Base-by-base conservation (phyloP, 768 basidiomycete genomes). In the Amylocystis lapponica region DNA sequence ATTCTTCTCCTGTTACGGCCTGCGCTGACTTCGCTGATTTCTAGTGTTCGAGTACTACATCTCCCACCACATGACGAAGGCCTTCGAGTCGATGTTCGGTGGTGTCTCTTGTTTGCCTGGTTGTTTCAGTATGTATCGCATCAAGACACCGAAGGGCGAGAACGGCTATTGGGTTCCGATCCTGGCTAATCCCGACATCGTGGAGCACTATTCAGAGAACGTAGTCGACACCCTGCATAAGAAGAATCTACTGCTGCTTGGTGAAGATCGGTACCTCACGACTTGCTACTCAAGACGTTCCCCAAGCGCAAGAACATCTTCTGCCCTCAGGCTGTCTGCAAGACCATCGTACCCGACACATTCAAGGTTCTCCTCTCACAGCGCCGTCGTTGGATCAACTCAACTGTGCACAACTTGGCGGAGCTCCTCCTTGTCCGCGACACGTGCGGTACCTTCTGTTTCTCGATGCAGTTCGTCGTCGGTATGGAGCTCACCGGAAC, bases 11-110 rank as follows among this genome's bases (percentile, higher is more conserved):
- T n/a, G n/a, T n/a, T n/a, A n/a, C n/a, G n/a, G n/a, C n/a, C n/a
- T n/a, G n/a, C n/a, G n/a, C n/a, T n/a, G n/a, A n/a, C n/a, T n/a
- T n/a, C n/a, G n/a, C n/a, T n/a, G n/a, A n/a, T n/a, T n/a, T n/a
- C n/a, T n/a, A 97, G 96, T 98, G 43, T 99, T 99, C 63, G 95
- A 99, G 66, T 99, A 99, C 66, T 99, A 98, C 72, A 96, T 97
- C 67, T 97, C 96, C 8, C 96, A 99, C 61, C 95, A 98, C 63
- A 78, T 94, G 75, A 95, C 92, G 29, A 99, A 99, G 72, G 95
- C 95, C 3, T 98, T 98, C 72, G 96, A 99, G 68, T 92, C 94
- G 3, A 94, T 95, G 84, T 98, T 98, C 56, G 96, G 96, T 58
- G 93, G 95, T 75, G 96, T 99, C 6, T 98, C 96, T 43, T 99